phyloP scores from a whole-genome alignment of 139 green algal species.

The Yamagishiella unicocca region DNA sequence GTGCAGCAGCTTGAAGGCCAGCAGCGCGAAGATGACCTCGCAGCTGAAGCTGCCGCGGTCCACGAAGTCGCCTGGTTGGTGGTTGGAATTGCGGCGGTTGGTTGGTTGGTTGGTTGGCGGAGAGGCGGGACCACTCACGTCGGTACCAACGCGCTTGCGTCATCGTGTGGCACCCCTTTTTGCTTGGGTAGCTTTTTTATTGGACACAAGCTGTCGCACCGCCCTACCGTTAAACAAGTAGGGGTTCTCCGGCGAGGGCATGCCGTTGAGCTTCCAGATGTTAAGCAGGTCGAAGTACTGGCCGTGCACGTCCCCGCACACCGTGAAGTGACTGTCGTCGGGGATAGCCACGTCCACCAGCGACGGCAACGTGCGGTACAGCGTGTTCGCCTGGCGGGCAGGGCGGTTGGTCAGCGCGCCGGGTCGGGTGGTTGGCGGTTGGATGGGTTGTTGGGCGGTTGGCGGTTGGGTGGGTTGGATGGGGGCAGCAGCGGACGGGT shows the following conservation, averaged over 20 bases:
- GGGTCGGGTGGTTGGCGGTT: no score
- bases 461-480: no score
- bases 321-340: constrained; percentile 59
- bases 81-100: neutral
- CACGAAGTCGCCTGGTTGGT: constrained; percentile 97
- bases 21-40: constrained; percentile 96
- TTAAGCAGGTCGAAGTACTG: constrained; percentile 97
- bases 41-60: constrained; percentile 94
- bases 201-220: no score
- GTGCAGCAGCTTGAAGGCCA: constrained; percentile 92
- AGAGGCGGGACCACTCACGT: no score
- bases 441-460: no score
- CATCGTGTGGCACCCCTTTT: no score
- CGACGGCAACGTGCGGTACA: constrained; percentile 56
- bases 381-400: constrained; percentile 48
- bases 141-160: no score
- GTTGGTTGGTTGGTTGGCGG: no score
- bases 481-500: no score
- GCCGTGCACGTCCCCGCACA: constrained; percentile 64
- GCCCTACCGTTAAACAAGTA: constrained; percentile 98
- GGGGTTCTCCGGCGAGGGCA: constrained; percentile 88
- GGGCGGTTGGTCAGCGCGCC: neutral
- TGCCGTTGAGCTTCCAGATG: constrained; percentile 97
- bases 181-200: no score
- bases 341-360: constrained; percentile 60